These are phyloP conservation scores for Penicillium janthinellum DNA, from an alignment of 2,329 filamentous ascomycete genomes.

Conservation along the genomic window DNA sequence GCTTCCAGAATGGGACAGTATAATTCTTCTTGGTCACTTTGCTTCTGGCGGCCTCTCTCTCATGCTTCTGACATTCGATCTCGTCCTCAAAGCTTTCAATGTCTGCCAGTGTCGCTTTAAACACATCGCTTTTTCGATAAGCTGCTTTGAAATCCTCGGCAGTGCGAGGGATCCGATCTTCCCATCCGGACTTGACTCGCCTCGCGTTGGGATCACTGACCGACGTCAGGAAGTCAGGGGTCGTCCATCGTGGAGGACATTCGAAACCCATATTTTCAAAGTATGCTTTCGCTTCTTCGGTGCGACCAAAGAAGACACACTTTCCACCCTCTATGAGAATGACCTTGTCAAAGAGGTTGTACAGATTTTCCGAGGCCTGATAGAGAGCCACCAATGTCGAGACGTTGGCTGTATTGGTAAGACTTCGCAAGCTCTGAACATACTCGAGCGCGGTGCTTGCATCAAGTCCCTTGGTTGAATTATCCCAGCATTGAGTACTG, in stretches of 20 bases:
- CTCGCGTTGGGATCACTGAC: conserved; percentile 67
- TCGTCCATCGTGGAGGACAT: conserved; percentile 71
- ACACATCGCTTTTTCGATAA: conserved; percentile 53
- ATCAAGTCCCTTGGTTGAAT: conserved; percentile 72
- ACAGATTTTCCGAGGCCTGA: conserved; percentile 60
- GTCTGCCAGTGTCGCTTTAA: conserved; percentile 49
- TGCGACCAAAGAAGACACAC: conserved; percentile 71
- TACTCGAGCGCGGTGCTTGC: conserved; percentile 74
- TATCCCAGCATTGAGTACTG: conserved; percentile 74
- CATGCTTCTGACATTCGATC: conserved; percentile 44
- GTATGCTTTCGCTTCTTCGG: conserved; percentile 65
- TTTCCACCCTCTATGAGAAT: conserved; percentile 68
- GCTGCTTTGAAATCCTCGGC: conserved; percentile 57
- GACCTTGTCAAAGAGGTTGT: conserved; percentile 67
- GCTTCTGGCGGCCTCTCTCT: conserved; percentile 44
- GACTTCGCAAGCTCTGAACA: conserved; percentile 64
- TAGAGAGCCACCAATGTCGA: conserved; percentile 71
- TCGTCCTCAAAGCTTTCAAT: conserved; percentile 57
- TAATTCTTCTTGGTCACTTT: conserved; percentile 54
- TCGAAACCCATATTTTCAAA: conserved; percentile 72
- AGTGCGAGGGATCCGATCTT: conserved; percentile 58
- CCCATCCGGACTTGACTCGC: conserved; percentile 57
- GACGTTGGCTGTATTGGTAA: conserved; percentile 64
- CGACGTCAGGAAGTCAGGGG: conserved; percentile 75
- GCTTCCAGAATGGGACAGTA: conserved; percentile 53